These are phyloP conservation scores for Sphagnurus paluster DNA, from an alignment of 1,284 basidiomycete species.

Conservation along the genomic window DNA sequence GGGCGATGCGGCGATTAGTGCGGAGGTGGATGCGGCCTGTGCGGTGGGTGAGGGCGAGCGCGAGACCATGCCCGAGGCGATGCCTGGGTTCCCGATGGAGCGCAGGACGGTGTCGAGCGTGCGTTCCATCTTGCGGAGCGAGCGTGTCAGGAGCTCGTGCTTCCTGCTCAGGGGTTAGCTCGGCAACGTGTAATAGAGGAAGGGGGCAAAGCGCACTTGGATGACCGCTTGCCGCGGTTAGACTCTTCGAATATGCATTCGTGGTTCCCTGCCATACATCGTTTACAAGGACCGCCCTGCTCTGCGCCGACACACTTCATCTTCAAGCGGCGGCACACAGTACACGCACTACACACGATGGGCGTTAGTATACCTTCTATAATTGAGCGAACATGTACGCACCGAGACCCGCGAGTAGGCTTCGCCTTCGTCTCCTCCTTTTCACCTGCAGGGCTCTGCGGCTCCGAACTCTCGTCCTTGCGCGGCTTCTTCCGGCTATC, in stretches of 20 bases:
- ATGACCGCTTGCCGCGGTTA: slow-evolving; percentile 89
- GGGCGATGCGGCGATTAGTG: slow-evolving; percentile 54
- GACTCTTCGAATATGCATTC: slow-evolving; percentile 96
- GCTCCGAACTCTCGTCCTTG: slow-evolving; percentile 57
- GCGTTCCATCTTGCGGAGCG: slow-evolving; percentile 90
- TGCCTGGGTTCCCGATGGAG: slow-evolving; percentile 80
- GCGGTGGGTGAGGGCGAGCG: slow-evolving; percentile 74
- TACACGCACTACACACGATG: slow-evolving; percentile 83
- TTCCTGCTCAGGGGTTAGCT: slow-evolving; percentile 51
- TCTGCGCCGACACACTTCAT: slow-evolving; percentile 98
- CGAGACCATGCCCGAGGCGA: slow-evolving; percentile 76
- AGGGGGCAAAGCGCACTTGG: slow-evolving; percentile 57
- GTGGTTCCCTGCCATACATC: slow-evolving; percentile 78
- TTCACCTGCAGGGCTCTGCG: slow-evolving; percentile 52
- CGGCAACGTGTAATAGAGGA: slow-evolving; percentile 8
- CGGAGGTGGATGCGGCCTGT: slow-evolving; percentile 56
- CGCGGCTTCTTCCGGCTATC: slow-evolving; percentile 60
- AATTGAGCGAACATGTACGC: slow-evolving; percentile 24
- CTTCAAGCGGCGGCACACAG: slow-evolving; percentile 93
- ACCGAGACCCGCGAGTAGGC: slow-evolving; percentile 86
- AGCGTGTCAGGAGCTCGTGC: slow-evolving; percentile 85
- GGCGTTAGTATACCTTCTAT: neutral
- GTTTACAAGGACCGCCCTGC: slow-evolving; percentile 89
- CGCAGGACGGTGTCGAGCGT: slow-evolving; percentile 87
- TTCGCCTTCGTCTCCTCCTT: slow-evolving; percentile 77